Percentiles rank a stretch among this genome's conserved stretches.
Evolutionary conservation across 352 stramenopile genomes (phyloP).

Genomic region (Globisporangium canariense): DNA sequence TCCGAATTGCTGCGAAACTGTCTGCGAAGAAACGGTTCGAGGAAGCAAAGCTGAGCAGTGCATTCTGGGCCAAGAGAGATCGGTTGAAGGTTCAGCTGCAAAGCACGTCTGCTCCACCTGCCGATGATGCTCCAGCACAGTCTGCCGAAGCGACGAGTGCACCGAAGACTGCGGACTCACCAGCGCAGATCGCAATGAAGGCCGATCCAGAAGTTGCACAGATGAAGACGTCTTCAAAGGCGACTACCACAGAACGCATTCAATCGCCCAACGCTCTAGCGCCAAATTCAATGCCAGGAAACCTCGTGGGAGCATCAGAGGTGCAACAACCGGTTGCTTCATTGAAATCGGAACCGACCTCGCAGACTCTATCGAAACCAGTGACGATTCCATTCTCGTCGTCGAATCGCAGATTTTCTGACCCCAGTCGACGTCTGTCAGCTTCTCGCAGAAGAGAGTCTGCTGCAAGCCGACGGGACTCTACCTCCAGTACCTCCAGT

Average conservation of each 20-base stretch:
- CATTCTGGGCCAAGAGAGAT: constrained; percentile 62
- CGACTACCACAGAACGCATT: background rate
- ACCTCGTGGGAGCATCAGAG: background rate
- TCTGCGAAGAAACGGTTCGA: constrained; percentile 76
- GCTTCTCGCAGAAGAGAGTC: constrained; percentile 6
- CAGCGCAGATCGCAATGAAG: constrained; percentile 6
- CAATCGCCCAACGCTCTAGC: no score
- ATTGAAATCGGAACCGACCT: constrained; percentile 2
- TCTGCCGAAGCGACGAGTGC: background rate
- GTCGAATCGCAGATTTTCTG: constrained; percentile 15
- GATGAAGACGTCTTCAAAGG: background rate
- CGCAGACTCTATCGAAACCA: constrained; percentile 4
- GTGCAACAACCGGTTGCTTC: background rate
- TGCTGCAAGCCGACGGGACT: constrained; percentile 11
- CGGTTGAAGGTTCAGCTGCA: constrained; percentile 39
- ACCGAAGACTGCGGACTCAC: background rate
- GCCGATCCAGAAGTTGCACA: constrained; percentile 2
- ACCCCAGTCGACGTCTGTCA: constrained; percentile 10
- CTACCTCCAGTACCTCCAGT: constrained; percentile 3
- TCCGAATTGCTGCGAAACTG: constrained; percentile 61
- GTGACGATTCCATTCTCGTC: constrained; percentile 13
- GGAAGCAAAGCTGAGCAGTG: constrained; percentile 62
- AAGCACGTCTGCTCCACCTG: constrained; percentile 3
- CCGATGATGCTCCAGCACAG: background rate
- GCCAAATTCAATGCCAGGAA: background rate